Conservation (phyloP, 768 basidiomycete genomes). For the Mycena vulgaris region DNA sequence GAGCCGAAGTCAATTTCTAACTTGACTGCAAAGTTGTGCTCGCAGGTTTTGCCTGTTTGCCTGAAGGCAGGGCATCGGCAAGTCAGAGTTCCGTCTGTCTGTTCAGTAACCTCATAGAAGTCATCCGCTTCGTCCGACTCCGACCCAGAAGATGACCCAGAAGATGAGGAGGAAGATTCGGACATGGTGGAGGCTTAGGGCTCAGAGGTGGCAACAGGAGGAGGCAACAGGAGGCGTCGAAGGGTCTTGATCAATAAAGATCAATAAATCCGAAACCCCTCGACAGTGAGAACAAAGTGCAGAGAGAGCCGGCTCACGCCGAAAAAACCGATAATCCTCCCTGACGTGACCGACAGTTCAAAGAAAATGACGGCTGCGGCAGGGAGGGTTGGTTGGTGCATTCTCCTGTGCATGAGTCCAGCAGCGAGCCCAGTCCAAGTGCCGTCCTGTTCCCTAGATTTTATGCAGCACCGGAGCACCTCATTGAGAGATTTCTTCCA, state of each 20-base stretch:
- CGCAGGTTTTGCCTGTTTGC: slow-evolving; percentile 3
- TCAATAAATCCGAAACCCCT: not conserved
- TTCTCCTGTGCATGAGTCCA: too few species aligned
- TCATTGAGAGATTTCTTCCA: too few species aligned
- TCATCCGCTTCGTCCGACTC: not conserved
- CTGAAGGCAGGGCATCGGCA: not conserved
- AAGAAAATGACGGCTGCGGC: not conserved
- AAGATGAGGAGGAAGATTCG: too few species aligned
- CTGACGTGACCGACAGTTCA: not conserved
- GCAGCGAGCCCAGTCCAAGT: not conserved
- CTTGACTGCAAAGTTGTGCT: not conserved
- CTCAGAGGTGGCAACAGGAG: too few species aligned
- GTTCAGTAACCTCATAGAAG: not conserved
- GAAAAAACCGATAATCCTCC: not conserved
- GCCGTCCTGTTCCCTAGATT: too few species aligned
- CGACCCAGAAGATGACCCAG: too few species aligned
- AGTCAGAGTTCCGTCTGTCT: not conserved
- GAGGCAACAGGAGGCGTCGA: not conserved
- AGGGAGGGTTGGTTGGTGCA: too few species aligned
- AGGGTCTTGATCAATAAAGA: not conserved
- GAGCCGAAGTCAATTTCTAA: slow-evolving; percentile 2
- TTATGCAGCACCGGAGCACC: too few species aligned
- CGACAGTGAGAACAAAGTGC: not conserved
- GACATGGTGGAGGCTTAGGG: too few species aligned
- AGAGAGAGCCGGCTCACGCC: not conserved